A percentile compares a stretch with the other conserved stretches of the same genome.
phyloP scores from a whole-genome alignment of 306 rosid species.

The Quercus dentata region DNA sequence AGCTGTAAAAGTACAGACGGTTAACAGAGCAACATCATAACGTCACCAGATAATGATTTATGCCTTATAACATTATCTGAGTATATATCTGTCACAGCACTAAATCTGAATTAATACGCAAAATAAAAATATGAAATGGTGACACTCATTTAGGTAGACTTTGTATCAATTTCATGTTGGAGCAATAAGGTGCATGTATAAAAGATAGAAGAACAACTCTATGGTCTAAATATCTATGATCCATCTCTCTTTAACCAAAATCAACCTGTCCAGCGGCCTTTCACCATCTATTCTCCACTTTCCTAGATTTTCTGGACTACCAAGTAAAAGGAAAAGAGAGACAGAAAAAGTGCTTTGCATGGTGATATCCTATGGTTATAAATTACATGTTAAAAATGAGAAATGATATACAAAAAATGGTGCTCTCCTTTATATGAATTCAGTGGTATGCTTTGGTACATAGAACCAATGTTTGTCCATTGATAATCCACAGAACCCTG shows the following conservation, averaged over 20 bases:
- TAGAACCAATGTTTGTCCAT: not conserved
- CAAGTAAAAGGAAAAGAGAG: not conserved
- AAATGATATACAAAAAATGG: not conserved
- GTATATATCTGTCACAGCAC: not conserved
- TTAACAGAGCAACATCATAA: not conserved
- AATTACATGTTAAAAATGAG: not conserved
- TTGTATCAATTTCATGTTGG: not conserved
- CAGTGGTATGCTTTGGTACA: not conserved
- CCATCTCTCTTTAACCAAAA: not conserved
- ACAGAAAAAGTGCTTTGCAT: not conserved
- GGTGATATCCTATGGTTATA: not conserved
- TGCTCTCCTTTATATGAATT: not conserved
- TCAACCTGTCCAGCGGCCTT: not conserved
- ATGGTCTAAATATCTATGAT: not conserved
- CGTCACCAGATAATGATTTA: not conserved
- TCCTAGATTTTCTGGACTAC: not conserved
- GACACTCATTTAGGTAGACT: not conserved
- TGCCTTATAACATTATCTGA: not conserved
- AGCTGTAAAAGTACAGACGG: conserved; percentile 51
- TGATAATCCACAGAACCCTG: not conserved
- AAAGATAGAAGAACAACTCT: not conserved
- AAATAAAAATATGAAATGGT: not conserved
- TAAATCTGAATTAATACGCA: not conserved
- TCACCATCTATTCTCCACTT: not conserved
- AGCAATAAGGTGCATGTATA: not conserved